These are phyloP conservation scores for Alternaria viburni DNA, from an alignment of 2,329 filamentous ascomycete species.

Conservation along the genomic window DNA sequence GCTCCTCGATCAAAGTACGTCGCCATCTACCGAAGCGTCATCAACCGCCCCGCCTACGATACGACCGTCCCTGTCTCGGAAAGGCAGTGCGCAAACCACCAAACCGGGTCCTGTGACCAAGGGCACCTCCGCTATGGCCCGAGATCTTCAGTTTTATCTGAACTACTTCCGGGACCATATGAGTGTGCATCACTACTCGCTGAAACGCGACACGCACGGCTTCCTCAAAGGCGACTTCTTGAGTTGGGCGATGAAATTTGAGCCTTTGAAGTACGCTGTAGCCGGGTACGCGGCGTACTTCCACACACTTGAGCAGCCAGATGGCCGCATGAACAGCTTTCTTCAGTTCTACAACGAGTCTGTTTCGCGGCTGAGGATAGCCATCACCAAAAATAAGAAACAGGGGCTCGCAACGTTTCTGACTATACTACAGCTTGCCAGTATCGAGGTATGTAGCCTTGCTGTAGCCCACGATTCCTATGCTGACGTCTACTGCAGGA, in stretches of 20 bases:
- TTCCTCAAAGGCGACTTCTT: constrained; percentile 78
- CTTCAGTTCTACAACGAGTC: constrained; percentile 90
- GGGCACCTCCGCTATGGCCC: constrained; percentile 53
- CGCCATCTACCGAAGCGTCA: constrained; percentile 60
- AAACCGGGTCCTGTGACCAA: constrained; percentile 21
- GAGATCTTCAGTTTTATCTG: constrained; percentile 79
- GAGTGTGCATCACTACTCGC: constrained; percentile 80
- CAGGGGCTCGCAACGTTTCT: constrained; percentile 77
- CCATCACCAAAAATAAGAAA: constrained; percentile 72
- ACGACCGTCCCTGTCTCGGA: constrained; percentile 42
- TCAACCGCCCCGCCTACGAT: constrained; percentile 33
- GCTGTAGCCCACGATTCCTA: background rate
- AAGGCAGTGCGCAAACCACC: constrained; percentile 39
- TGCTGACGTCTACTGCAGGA: constrained; percentile 64
- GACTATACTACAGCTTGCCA: constrained; percentile 89
- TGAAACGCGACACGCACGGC: constrained; percentile 71
- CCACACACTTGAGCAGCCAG: constrained; percentile 71
- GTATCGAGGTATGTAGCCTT: constrained; percentile 75
- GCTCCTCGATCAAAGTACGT: constrained; percentile 56
- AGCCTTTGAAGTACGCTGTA: constrained; percentile 83
- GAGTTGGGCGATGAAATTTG: constrained; percentile 74
- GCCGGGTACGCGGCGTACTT: constrained; percentile 91
- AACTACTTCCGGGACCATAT: constrained; percentile 79
- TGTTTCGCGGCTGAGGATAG: constrained; percentile 75
- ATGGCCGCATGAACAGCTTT: constrained; percentile 80